A percentile compares a stretch with the other conserved stretches of the same genome.
phyloP scores from a whole-genome alignment of 1,284 basidiomycete genomes.

The Somion occarium region DNA sequence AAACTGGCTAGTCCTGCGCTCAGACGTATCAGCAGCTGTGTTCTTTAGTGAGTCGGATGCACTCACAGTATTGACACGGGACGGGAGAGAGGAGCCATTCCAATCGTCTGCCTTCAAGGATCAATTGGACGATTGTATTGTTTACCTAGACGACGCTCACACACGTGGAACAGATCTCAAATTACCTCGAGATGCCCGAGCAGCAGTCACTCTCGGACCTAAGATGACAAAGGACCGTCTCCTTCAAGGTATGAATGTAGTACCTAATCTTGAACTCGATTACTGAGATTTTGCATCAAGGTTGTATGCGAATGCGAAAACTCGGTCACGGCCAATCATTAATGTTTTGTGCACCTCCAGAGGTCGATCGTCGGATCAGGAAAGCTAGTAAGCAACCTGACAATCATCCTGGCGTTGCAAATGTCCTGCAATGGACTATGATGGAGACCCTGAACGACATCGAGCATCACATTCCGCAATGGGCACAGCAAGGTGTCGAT shows the following conservation, averaged over 20 bases:
- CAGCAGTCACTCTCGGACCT: constrained; percentile 49
- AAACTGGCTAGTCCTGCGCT: constrained; percentile 34
- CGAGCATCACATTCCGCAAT: constrained; percentile 33
- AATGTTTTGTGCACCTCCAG: constrained; percentile 45
- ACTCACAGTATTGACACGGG: constrained; percentile 12
- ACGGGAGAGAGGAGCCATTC: constrained; percentile 35
- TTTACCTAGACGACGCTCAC: constrained; percentile 57
- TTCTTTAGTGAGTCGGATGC: neutral
- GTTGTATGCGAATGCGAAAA: constrained; percentile 48
- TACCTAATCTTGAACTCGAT: too few relatives aligned
- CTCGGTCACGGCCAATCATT: constrained; percentile 45
- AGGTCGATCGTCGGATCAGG: constrained; percentile 40
- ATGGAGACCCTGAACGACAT: constrained; percentile 41
- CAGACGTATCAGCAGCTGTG: constrained; percentile 6
- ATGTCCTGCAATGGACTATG: constrained; percentile 44
- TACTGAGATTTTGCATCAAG: too few relatives aligned
- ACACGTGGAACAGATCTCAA: constrained; percentile 55
- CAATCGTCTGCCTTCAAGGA: constrained; percentile 38
- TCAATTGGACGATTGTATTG: constrained; percentile 38
- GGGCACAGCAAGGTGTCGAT: constrained; percentile 45
- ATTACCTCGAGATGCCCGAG: constrained; percentile 37
- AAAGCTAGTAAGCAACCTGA: neutral
- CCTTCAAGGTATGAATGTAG: constrained; percentile 44
- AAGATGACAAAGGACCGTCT: constrained; percentile 52
- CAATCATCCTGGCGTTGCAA: neutral